Evolutionary conservation across 1,284 basidiomycete genomes (phyloP).

Genomic region (Grifola frondosa): DNA sequence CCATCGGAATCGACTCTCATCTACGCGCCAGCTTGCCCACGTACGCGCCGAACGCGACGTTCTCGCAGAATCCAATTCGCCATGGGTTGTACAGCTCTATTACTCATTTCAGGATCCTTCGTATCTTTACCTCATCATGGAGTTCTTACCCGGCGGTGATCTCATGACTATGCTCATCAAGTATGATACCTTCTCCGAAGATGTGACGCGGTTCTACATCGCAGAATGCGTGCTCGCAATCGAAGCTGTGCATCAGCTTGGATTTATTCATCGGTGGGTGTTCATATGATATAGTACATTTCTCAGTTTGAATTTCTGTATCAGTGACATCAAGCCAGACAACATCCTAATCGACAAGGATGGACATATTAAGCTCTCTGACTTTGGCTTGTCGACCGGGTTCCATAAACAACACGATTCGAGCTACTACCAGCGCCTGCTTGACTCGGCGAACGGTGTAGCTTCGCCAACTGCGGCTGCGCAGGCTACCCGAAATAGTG

Average conservation of each 20-base stretch:
- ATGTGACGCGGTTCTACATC: slow-evolving; percentile 99
- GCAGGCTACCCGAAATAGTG: slow-evolving; percentile 73
- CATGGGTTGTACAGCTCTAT: slow-evolving; percentile 97
- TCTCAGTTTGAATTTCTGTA: slow-evolving; percentile 6
- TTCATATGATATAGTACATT: not conserved
- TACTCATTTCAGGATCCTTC: slow-evolving; percentile 98
- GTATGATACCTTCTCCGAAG: slow-evolving; percentile 98
- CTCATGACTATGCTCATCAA: slow-evolving; percentile 99
- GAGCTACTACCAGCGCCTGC: slow-evolving; percentile 89
- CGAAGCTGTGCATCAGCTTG: slow-evolving; percentile 96
- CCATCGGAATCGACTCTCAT: slow-evolving; percentile 11
- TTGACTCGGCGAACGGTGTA: slow-evolving; percentile 53
- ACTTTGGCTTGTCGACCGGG: slow-evolving; percentile 97
- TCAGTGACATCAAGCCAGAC: slow-evolving; percentile 97
- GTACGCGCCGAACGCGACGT: slow-evolving; percentile 99
- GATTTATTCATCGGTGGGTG: slow-evolving; percentile 94
- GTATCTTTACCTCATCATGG: slow-evolving; percentile 98
- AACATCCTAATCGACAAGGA: slow-evolving; percentile 97
- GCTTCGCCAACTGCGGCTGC: slow-evolving; percentile 38
- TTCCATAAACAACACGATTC: slow-evolving; percentile 97
- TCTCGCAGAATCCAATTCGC: slow-evolving; percentile 94
- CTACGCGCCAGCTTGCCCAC: slow-evolving; percentile 76
- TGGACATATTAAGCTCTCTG: slow-evolving; percentile 96
- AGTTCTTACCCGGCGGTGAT: slow-evolving; percentile 97
- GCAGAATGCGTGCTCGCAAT: slow-evolving; percentile 98